phyloP scores from a whole-genome alignment of 495 filamentous ascomycete genomes.

The Coniosporium apollinis region DNA sequence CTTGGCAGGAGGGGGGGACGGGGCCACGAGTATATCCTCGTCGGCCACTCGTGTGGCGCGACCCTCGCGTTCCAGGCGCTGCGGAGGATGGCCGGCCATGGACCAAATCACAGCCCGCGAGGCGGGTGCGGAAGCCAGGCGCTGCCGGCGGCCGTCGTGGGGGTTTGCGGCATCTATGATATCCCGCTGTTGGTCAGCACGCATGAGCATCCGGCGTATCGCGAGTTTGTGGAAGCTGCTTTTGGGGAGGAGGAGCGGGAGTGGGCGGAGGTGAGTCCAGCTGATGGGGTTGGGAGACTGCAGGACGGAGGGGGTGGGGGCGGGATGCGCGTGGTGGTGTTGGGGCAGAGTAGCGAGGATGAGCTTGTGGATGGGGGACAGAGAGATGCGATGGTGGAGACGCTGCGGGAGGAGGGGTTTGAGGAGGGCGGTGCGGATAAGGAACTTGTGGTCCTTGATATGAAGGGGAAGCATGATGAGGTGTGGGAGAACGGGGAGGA shows the following conservation, averaged over 20 bases:
- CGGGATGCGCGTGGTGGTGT: slow-evolving; percentile 34
- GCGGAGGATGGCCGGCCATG: too few relatives aligned
- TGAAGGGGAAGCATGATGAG: slow-evolving; percentile 49
- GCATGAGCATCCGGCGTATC: slow-evolving; percentile 33
- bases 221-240: slow-evolving; percentile 40
- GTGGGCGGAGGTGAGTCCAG: slow-evolving; percentile 40
- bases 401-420: slow-evolving; percentile 14
- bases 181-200: slow-evolving; percentile 34
- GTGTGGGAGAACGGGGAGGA: slow-evolving; percentile 36
- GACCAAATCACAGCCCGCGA: too few relatives aligned
- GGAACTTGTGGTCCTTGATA: slow-evolving; percentile 21
- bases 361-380: slow-evolving; percentile 41
- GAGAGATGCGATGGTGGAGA: slow-evolving; percentile 29
- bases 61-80: slow-evolving; percentile 54
- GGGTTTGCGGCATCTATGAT: slow-evolving; percentile 52
- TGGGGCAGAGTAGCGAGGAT: slow-evolving; percentile 45
- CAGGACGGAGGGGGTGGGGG: slow-evolving; percentile 28
- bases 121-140: too few relatives aligned
- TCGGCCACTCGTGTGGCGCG: slow-evolving; percentile 64
- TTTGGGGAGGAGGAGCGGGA: slow-evolving; percentile 38
- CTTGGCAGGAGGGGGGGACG: slow-evolving; percentile 16
- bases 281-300: slow-evolving; percentile 22
- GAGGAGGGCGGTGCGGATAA: slow-evolving; percentile 6
- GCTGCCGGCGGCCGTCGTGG: slow-evolving; percentile 36
- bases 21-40: slow-evolving; percentile 39